Conservation (phyloP, 495 filamentous ascomycete genomes). For the Copromyces sp. region DNA sequence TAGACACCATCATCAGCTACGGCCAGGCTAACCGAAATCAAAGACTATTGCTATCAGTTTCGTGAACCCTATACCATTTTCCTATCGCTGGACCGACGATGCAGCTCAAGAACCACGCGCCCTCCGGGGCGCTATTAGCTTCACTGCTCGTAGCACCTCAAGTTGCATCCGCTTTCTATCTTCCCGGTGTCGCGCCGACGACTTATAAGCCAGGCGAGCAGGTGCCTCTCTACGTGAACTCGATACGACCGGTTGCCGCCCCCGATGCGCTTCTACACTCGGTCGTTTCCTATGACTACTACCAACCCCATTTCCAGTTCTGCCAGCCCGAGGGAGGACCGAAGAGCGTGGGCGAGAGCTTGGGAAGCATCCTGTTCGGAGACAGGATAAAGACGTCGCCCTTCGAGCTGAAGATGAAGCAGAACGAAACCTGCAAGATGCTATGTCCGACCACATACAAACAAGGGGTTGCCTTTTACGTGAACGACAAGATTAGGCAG, state of each 20-base stretch:
- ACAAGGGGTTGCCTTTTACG: conserved; percentile 58
- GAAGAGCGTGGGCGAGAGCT: conserved; percentile 67
- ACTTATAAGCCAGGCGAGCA: conserved; percentile 65
- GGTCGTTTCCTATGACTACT: conserved; percentile 93
- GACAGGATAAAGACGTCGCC: conserved; percentile 91
- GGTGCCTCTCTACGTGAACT: conserved; percentile 89
- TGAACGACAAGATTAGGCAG: conserved; percentile 69
- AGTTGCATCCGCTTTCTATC: conserved; percentile 75
- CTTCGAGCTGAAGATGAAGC: conserved; percentile 72
- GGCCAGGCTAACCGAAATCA: background rate
- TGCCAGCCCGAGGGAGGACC: conserved; percentile 69
- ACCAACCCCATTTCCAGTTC: conserved; percentile 76
- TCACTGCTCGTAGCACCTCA: conserved; percentile 37
- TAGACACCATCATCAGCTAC: background rate
- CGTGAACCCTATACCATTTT: background rate
- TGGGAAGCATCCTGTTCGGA: conserved; percentile 93
- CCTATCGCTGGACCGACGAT: conserved; percentile 21
- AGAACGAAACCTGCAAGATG: conserved; percentile 76
- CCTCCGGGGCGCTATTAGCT: conserved; percentile 36
- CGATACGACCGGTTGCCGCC: conserved; percentile 75
- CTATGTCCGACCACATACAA: conserved; percentile 63
- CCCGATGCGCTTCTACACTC: conserved; percentile 73
- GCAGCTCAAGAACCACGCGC: conserved; percentile 37
- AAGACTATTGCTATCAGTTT: background rate
- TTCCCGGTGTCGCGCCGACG: conserved; percentile 91